Conservation (phyloP, 2,329 filamentous ascomycete species). For the Camillea tinctor region DNA sequence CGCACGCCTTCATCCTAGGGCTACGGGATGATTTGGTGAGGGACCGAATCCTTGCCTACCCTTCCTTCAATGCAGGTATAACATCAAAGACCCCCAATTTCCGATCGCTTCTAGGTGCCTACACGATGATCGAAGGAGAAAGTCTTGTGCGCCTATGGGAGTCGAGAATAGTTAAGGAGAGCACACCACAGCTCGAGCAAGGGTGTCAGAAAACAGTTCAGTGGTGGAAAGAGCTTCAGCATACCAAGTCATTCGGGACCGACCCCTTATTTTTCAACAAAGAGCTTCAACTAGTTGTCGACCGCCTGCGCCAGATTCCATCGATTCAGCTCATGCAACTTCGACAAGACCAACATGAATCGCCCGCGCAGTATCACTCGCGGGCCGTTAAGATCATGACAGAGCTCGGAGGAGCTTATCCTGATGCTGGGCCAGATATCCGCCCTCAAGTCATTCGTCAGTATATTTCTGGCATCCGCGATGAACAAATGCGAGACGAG, state of each 20-base stretch:
- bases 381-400: slow-evolving; percentile 43
- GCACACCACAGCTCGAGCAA: slow-evolving; percentile 36
- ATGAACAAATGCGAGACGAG: slow-evolving; percentile 43
- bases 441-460: slow-evolving; percentile 28
- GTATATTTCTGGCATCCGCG: slow-evolving; percentile 54
- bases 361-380: slow-evolving; percentile 47
- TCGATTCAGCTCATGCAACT: slow-evolving; percentile 54
- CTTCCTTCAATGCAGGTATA: slow-evolving; percentile 44
- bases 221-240: slow-evolving; percentile 47
- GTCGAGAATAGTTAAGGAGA: slow-evolving; percentile 33
- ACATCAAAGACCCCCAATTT: slow-evolving; percentile 28
- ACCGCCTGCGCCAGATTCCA: slow-evolving; percentile 50
- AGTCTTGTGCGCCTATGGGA: slow-evolving; percentile 49
- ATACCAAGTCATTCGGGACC: slow-evolving; percentile 37
- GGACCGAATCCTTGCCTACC: slow-evolving; percentile 43
- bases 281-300: slow-evolving; percentile 48
- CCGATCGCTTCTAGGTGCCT: slow-evolving; percentile 54
- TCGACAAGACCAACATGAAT: slow-evolving; percentile 53
- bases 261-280: slow-evolving; percentile 53
- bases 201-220: slow-evolving; percentile 37
- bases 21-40: slow-evolving; percentile 48
- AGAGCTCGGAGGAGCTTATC: slow-evolving; percentile 32
- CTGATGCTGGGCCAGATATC: slow-evolving; percentile 13
- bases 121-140: slow-evolving; percentile 57
- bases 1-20: slow-evolving; percentile 53